These are phyloP conservation scores for Scleromitrula shiraiana DNA, from an alignment of 2,329 filamentous ascomycete genomes.

Conservation along the genomic window DNA sequence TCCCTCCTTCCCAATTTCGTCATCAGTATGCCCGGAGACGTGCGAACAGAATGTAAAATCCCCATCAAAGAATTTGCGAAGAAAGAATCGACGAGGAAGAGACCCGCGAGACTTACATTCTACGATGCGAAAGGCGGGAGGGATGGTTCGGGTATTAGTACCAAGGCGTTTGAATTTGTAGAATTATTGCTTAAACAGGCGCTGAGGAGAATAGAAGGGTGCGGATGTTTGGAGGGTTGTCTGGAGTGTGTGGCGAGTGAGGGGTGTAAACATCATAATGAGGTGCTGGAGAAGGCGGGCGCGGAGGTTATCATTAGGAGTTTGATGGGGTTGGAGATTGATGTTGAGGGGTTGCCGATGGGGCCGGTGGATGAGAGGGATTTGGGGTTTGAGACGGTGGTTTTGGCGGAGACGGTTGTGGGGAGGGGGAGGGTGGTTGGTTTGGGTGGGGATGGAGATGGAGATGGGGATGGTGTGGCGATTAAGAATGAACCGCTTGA, in stretches of 20 bases:
- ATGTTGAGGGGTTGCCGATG: conserved; percentile 78
- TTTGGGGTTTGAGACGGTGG: conserved; percentile 73
- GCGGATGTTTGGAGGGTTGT: conserved; percentile 72
- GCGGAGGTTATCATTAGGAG: conserved; percentile 72
- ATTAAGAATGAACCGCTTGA: conserved; percentile 28
- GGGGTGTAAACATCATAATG: conserved; percentile 75
- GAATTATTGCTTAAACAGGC: conserved; percentile 72
- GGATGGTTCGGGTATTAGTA: conserved; percentile 75
- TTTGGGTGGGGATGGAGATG: conserved; percentile 22
- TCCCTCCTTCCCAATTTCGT: conserved; percentile 86
- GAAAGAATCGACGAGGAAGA: conserved; percentile 61
- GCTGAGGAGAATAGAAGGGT: conserved; percentile 65
- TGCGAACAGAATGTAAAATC: conserved; percentile 90
- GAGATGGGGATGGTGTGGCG: conserved; percentile 17
- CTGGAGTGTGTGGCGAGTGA: conserved; percentile 85
- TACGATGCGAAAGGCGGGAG: conserved; percentile 91
- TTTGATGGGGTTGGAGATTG: conserved; percentile 67
- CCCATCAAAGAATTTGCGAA: conserved; percentile 79
- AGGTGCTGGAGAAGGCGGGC: conserved; percentile 90
- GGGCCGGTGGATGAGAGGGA: conserved; percentile 65
- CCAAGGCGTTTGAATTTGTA: conserved; percentile 89
- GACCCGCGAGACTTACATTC: conserved; percentile 82
- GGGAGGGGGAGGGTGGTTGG: conserved; percentile 24
- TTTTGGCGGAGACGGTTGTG: conserved; percentile 45
- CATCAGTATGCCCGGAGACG: conserved; percentile 80